Conservation (phyloP, 257 asterid species). For the Fraxinus quadrangulata region DNA sequence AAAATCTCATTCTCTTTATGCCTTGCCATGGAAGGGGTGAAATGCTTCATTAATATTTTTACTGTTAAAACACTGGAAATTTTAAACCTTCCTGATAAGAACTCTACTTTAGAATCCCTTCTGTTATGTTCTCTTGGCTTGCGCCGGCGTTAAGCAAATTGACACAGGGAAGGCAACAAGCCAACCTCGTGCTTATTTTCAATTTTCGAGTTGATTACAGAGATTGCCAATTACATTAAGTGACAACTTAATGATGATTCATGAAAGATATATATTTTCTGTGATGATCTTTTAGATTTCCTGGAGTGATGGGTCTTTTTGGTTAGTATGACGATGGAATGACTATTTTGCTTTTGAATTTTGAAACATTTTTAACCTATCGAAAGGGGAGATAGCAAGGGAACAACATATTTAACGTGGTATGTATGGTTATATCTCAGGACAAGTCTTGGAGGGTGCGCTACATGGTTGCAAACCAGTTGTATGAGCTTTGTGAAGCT, state of each 20-base stretch:
- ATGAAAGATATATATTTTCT: no score
- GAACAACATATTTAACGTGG: background rate
- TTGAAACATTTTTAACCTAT: background rate
- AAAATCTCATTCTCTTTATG: background rate
- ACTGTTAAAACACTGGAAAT: no score
- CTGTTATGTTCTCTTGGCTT: background rate
- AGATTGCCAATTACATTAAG: background rate
- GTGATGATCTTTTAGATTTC: background rate
- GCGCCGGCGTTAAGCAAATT: background rate
- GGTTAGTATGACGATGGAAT: background rate
- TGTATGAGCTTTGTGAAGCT: constrained; percentile 97
- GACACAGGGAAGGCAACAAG: background rate
- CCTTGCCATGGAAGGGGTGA: background rate
- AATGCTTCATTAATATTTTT: no score
- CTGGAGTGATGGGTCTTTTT: background rate
- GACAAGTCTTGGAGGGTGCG: constrained; percentile 99
- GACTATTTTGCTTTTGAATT: background rate
- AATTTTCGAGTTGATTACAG: background rate
- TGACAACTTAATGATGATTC: background rate
- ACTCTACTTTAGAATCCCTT: no score
- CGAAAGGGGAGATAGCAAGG: background rate
- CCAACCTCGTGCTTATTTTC: background rate
- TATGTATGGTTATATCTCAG: constrained; percentile 39
- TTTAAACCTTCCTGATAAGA: no score
- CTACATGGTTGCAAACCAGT: constrained; percentile 97